Conservation (phyloP, 805 yeast species). For the Saccharomycopsis lassenensis region DNA sequence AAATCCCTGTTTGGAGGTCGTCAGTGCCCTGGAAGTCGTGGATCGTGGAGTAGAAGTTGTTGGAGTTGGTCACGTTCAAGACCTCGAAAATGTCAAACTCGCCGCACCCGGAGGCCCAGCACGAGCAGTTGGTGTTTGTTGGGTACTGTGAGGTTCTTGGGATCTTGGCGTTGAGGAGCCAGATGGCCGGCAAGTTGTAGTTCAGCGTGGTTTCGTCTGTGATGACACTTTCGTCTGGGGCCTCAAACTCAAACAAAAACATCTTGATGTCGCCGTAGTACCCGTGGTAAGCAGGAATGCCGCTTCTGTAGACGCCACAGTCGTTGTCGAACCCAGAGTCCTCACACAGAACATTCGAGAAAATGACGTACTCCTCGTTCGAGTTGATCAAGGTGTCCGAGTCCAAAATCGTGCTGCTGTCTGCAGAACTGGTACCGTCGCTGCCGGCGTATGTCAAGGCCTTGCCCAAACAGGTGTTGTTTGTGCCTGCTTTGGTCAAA, state of each 20-base stretch:
- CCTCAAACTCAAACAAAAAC: conserved; percentile 60
- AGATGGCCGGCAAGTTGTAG: conserved; percentile 65
- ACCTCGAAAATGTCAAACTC: conserved; percentile 71
- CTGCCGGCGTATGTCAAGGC: conserved; percentile 53
- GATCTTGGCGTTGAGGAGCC: conserved; percentile 63
- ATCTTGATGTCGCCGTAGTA: conserved; percentile 55
- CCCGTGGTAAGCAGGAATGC: conserved; percentile 67
- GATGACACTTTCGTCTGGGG: conserved; percentile 44
- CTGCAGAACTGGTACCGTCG: conserved; percentile 43
- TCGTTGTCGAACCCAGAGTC: conserved; percentile 41
- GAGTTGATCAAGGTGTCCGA: conserved; percentile 40
- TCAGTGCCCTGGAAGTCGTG: conserved; percentile 71
- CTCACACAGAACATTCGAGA: conserved; percentile 48
- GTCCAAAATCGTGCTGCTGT: conserved; percentile 36
- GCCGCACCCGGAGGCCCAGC: conserved; percentile 74
- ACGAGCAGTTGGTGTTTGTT: conserved; percentile 49
- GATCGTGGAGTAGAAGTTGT: conserved; percentile 51
- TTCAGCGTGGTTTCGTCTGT: conserved; percentile 25
- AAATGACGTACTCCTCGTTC: conserved; percentile 48
- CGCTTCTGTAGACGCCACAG: conserved; percentile 70
- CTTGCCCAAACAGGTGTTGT: conserved; percentile 54
- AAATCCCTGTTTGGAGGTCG: conserved; percentile 50
- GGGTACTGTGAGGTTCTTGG: conserved; percentile 71
- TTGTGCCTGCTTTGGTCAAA: conserved; percentile 49
- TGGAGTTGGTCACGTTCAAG: conserved; percentile 48